Conservation (phyloP, 2,329 filamentous ascomycete species). For the Elsinoe ampelina region DNA sequence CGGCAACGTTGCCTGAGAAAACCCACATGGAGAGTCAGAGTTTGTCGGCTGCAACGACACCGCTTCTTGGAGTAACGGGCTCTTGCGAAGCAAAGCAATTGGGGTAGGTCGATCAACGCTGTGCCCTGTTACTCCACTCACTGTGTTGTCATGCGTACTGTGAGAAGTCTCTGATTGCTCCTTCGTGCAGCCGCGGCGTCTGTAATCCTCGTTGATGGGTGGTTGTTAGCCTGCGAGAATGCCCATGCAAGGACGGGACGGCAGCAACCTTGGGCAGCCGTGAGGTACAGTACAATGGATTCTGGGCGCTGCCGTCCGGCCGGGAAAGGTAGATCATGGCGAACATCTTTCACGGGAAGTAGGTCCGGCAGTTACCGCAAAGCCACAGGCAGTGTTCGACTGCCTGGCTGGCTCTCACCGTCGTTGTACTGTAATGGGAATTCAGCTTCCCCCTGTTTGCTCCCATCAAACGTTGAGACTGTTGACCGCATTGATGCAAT, state of each 20-base stretch:
- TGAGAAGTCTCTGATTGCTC: no score
- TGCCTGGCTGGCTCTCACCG: not conserved
- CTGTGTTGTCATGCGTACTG: not conserved
- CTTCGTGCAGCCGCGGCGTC: not conserved
- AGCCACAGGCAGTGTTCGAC: not conserved
- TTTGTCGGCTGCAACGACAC: conserved; percentile 9
- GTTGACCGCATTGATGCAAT: not conserved
- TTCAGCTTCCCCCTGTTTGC: not conserved
- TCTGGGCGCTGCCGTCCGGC: conserved; percentile 2
- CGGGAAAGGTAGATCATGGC: conserved; percentile 9
- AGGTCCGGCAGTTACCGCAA: conserved; percentile 9
- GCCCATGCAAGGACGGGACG: conserved; percentile 7
- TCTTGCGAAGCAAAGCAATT: not conserved
- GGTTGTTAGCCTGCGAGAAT: not conserved
- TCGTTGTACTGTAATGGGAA: not conserved
- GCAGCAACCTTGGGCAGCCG: conserved; percentile 11
- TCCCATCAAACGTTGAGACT: no score
- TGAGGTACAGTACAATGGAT: not conserved
- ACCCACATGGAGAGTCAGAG: conserved; percentile 4
- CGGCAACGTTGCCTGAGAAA: conserved; percentile 11
- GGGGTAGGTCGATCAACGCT: not conserved
- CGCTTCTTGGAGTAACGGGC: not conserved
- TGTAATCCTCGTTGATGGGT: not conserved
- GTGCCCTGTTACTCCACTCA: not conserved
- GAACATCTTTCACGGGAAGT: conserved; percentile 9